Conservation (phyloP, 352 stramenopile genomes). For the Globisporangium lucens region DNA sequence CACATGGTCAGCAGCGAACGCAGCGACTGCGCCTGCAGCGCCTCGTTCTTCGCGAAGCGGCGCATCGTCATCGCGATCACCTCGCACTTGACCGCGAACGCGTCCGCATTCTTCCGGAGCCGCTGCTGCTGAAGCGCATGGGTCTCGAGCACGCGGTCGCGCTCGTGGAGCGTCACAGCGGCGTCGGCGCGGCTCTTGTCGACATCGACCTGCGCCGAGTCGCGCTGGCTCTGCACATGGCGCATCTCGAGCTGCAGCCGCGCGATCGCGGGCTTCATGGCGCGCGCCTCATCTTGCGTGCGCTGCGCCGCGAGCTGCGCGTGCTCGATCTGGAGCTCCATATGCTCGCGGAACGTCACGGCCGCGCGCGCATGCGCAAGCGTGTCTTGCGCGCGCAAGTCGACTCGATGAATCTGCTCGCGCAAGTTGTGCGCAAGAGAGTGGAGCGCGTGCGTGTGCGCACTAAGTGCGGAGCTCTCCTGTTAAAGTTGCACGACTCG, state of each 20-base stretch:
- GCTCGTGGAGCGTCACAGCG: conserved; percentile 12
- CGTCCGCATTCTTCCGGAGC: conserved; percentile 11
- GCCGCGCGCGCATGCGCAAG: conserved; percentile 20
- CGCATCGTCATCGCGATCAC: conserved; percentile 22
- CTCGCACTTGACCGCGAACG: conserved; percentile 28
- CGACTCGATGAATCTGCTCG: conserved; percentile 1
- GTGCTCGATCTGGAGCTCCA: conserved; percentile 24
- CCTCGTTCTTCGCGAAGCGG: conserved; percentile 25
- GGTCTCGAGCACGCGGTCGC: conserved; percentile 10
- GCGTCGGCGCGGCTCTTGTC: conserved; percentile 3
- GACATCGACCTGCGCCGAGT: conserved; percentile 20
- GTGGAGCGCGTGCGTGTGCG: conserved; percentile 17
- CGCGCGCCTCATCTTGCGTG: neutral
- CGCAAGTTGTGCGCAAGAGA: conserved; percentile 14
- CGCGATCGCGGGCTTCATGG: conserved; percentile 20
- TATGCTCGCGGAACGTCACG: conserved; percentile 22
- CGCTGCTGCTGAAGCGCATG: conserved; percentile 6
- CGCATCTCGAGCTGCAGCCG: conserved; percentile 24
- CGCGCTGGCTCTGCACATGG: conserved; percentile 9
- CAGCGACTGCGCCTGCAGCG: conserved; percentile 23
- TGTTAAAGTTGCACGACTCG: conserved; percentile 24
- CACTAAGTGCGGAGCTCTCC: conserved; percentile 14
- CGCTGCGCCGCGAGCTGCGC: conserved; percentile 8
- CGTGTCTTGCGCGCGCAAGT: conserved; percentile 14
- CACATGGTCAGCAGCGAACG: conserved; percentile 17